Evolutionary conservation across 805 yeast genomes (phyloP), one percentile per base, ranked within the genome.

Genomic region (Cyberlindnera nakhonratchasimensis): DNA sequence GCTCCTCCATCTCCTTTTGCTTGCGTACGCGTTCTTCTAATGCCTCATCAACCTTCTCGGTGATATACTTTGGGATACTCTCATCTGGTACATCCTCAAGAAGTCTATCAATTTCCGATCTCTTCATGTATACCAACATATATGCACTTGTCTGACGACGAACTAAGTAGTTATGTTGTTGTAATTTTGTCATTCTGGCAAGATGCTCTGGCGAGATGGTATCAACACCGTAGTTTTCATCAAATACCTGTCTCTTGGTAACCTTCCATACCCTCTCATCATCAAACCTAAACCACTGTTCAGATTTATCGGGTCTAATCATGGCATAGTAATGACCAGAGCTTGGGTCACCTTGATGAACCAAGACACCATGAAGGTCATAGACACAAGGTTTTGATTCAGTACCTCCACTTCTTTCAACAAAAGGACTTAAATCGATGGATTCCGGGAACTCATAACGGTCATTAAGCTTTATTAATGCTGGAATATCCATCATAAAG

Each of bases 241-340:
- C 90, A 56, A 90, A 84, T 0, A 89, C 99, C 55, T 91, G 96
- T 42, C 73, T 74, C 28, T 78, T 73, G 0, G 96, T 86, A 1
- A 86, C 97, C 53, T 80, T 77, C 75, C 95, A 86, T 23, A 93
- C 99, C 46, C 82, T 77, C 57, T 93, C 99, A 63, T 93, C 99
- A 62, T 93, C 99, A 68, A 91, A 93, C 57, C 91, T 74, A 61
- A 76, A 82, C 99, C 99, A 93, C 30, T 74, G 66, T 39, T 79
- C 82, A 17, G 75, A 70, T 2, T 73, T 67, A 20, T 74, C 74
- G 2, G 98, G 98, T 61, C 82, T 89, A 39, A 93, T 80, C 79
- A 93, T 75, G 0, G 99, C 93, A 58, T 93, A 93, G 63, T 93
- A 93, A 60, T 93, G 99, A 17, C 99, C 99, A 34, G 90, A 86